These are phyloP conservation scores for Blastomyces emzantsi DNA, from an alignment of 2,329 filamentous ascomycete species.

Conservation along the genomic window DNA sequence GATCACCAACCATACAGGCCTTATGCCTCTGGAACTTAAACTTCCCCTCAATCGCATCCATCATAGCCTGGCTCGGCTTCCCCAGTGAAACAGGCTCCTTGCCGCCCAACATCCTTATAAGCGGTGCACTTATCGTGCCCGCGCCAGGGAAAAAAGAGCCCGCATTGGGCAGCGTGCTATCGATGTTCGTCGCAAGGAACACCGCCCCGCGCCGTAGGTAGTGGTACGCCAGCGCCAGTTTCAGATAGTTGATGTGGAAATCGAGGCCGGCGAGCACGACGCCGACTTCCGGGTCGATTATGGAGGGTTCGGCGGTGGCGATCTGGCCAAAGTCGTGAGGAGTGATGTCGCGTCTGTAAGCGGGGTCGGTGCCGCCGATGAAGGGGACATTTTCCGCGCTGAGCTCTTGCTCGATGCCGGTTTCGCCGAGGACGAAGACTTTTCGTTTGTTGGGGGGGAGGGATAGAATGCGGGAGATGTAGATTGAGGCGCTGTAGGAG, in stretches of 20 bases:
- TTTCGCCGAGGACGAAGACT: conserved; percentile 88
- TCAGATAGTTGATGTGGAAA: conserved; percentile 92
- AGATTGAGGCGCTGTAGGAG: conserved; percentile 88
- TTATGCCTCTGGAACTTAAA: conserved; percentile 75
- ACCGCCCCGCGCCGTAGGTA: conserved; percentile 72
- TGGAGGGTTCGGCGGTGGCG: conserved; percentile 57
- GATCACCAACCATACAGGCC: conserved; percentile 93
- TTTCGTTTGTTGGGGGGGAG: conserved; percentile 74
- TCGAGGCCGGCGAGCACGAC: conserved; percentile 85
- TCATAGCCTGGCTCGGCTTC: conserved; percentile 98
- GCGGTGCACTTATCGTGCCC: conserved; percentile 67
- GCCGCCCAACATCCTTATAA: conserved; percentile 60
- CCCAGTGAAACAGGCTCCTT: conserved; percentile 69
- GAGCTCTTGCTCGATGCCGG: conserved; percentile 84
- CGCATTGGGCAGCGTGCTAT: conserved; percentile 77
- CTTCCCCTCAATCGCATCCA: conserved; percentile 96
- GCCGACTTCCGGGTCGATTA: conserved; percentile 79
- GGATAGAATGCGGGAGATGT: conserved; percentile 86
- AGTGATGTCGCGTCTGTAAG: conserved; percentile 65
- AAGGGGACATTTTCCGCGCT: conserved; percentile 67
- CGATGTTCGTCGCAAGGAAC: conserved; percentile 89
- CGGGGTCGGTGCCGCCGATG: conserved; percentile 78
- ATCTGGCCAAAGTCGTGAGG: conserved; percentile 72
- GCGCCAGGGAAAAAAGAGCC: conserved; percentile 85
- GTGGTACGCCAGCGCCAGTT: conserved; percentile 73